Conservation (phyloP, 148 eudicot genomes). For the Vaccinium corymbosum region DNA sequence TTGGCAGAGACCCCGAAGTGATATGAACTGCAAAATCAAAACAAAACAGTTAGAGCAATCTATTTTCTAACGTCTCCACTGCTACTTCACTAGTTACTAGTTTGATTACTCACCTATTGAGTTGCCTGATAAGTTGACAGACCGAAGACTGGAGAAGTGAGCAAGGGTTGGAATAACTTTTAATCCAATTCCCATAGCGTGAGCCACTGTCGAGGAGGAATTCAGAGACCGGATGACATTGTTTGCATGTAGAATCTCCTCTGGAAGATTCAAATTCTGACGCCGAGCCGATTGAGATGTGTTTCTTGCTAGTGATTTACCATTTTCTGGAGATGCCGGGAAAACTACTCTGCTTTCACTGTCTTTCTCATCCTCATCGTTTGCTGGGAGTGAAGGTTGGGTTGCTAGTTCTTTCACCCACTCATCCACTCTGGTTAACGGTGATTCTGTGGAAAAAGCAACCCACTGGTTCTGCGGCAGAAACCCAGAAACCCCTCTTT, state of each 20-base stretch:
- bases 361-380: conserved; percentile 29
- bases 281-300: conserved; percentile 24
- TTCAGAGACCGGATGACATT: conserved; percentile 72
- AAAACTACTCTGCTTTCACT: conserved; percentile 26
- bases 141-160: conserved; percentile 69
- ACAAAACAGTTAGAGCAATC: conserved; percentile 16
- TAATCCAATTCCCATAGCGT: conserved; percentile 73
- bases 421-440: conserved; percentile 57
- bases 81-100: neutral
- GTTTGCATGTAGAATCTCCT: conserved; percentile 69
- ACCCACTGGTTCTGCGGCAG: conserved; percentile 96
- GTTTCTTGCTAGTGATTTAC: conserved; percentile 28
- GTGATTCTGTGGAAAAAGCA: conserved; percentile 61
- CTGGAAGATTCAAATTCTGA: conserved; percentile 40
- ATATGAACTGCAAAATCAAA: conserved; percentile 53
- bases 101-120: conserved; percentile 48
- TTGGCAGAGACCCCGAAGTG: conserved; percentile 75
- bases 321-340: conserved; percentile 60
- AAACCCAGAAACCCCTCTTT: conserved; percentile 49
- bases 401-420: conserved; percentile 66
- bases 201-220: conserved; percentile 87
- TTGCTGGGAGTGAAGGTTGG: conserved; percentile 24
- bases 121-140: conserved; percentile 84
- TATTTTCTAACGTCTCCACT: neutral
- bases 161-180: conserved; percentile 65